Percentiles rank a stretch among this genome's conserved stretches.
phyloP scores from a whole-genome alignment of 1,284 basidiomycete genomes.

The Malassezia japonica region DNA sequence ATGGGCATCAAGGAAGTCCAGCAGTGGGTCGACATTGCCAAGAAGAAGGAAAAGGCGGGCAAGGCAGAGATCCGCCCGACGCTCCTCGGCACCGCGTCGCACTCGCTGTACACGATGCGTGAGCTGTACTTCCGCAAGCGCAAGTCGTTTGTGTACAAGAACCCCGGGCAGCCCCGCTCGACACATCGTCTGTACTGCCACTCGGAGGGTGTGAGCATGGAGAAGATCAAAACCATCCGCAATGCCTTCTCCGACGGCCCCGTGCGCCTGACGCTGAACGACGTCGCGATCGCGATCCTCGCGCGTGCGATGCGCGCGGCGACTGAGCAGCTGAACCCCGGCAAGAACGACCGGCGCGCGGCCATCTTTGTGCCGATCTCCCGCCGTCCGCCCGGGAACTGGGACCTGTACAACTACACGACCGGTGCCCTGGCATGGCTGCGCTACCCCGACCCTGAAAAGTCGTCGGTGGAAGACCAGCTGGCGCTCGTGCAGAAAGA shows the following conservation, averaged over 20 bases:
- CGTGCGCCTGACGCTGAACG: slow-evolving; percentile 40
- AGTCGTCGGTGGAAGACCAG: slow-evolving; percentile 26
- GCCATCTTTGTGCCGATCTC: slow-evolving; percentile 46
- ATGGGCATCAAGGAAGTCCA: slow-evolving; percentile 37
- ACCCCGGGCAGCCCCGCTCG: slow-evolving; percentile 18
- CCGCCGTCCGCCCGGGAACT: slow-evolving; percentile 39
- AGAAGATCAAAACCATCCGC: slow-evolving; percentile 43
- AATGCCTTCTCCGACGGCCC: slow-evolving; percentile 34
- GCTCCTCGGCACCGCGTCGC: slow-evolving; percentile 33
- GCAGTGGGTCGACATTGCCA: slow-evolving; percentile 28
- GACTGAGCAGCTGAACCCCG: slow-evolving; percentile 25
- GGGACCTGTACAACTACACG: slow-evolving; percentile 41
- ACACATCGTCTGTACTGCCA: slow-evolving; percentile 38
- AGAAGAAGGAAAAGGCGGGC: slow-evolving; percentile 32
- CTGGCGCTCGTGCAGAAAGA: slow-evolving; percentile 38
- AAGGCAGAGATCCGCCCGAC: slow-evolving; percentile 38
- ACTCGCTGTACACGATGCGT: slow-evolving; percentile 29
- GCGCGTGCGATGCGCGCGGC: slow-evolving; percentile 26
- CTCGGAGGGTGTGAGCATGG: slow-evolving; percentile 41
- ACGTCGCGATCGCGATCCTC: slow-evolving; percentile 43
- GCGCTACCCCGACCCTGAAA: slow-evolving; percentile 30
- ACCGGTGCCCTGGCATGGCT: slow-evolving; percentile 45
- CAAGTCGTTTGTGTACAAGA: slow-evolving; percentile 36
- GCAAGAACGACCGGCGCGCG: slow-evolving; percentile 39
- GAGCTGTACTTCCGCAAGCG: slow-evolving; percentile 43